A percentile compares a stretch with the other conserved stretches of the same genome.
phyloP scores from a whole-genome alignment of 352 stramenopile genomes.

The Phytophthora tubulina region DNA sequence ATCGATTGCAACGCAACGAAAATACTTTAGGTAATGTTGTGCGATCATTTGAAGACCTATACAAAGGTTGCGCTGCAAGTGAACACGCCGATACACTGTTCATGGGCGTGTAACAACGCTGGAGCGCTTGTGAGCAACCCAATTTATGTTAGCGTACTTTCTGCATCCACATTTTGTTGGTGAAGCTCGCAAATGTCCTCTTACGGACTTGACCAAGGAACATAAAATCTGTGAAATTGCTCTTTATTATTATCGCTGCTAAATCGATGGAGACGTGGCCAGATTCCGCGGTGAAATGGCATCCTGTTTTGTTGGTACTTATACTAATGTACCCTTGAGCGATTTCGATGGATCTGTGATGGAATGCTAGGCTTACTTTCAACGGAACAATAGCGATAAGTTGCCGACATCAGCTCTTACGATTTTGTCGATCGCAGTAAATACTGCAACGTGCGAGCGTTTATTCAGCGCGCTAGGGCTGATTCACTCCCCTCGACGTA shows the following conservation, averaged over 20 bases:
- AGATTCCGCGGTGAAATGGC: background rate
- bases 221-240: background rate
- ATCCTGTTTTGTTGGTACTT: background rate
- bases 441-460: conserved; percentile 4
- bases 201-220: background rate
- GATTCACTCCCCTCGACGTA: conserved; percentile 11
- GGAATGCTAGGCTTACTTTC: background rate
- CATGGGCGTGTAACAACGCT: background rate
- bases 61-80: background rate
- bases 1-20: background rate
- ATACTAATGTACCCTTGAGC: background rate
- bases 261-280: background rate
- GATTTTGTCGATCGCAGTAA: conserved; percentile 12
- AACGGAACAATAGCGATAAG: background rate
- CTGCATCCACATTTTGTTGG: background rate
- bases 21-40: background rate
- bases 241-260: background rate
- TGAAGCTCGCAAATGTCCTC: background rate
- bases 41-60: background rate
- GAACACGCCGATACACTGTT: background rate
- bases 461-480: conserved; percentile 8
- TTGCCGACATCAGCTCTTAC: background rate
- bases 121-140: background rate
- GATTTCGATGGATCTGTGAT: background rate
- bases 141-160: background rate